Evolutionary conservation across 164 flowering plant species (phyloP).

Genomic region (Berberis thunbergii): DNA sequence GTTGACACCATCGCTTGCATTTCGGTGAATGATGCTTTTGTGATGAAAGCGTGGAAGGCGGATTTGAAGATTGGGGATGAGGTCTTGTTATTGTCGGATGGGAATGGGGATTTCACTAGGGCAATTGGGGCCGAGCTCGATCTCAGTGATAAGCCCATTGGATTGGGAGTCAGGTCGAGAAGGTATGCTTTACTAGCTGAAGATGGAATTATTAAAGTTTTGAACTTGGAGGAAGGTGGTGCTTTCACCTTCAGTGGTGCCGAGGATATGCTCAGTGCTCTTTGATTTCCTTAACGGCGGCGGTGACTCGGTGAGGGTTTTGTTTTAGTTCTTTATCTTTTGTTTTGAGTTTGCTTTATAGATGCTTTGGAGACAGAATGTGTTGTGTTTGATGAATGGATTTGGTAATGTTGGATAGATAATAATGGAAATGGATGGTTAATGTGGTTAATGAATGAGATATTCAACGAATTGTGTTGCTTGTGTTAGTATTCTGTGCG

Average conservation of each 20-base stretch:
- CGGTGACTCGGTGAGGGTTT: background rate
- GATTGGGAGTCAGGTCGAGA: conserved; percentile 54
- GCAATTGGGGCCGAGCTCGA: conserved; percentile 60
- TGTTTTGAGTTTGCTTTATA: background rate
- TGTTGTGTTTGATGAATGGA: too few species aligned
- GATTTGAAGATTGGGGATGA: conserved; percentile 40
- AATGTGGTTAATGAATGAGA: too few species aligned
- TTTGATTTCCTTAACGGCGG: conserved; percentile 11
- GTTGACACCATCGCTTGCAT: conserved; percentile 61
- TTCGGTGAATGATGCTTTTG: conserved; percentile 75
- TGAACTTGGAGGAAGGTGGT: conserved; percentile 60
- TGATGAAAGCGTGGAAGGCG: conserved; percentile 71
- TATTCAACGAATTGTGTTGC: too few species aligned
- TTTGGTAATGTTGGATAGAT: too few species aligned
- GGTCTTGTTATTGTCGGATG: conserved; percentile 57
- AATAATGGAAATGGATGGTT: too few species aligned
- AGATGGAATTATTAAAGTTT: conserved; percentile 52
- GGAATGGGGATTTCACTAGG: conserved; percentile 61
- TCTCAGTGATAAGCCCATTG: conserved; percentile 52
- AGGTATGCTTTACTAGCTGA: conserved; percentile 48
- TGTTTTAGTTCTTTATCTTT: background rate
- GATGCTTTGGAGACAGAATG: too few species aligned
- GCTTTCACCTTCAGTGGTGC: conserved; percentile 45
- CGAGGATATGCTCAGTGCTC: conserved; percentile 46
- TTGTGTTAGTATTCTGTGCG: too few species aligned